phyloP scores from a whole-genome alignment of 2,329 filamentous ascomycete species.

The Aureobasidium pullulans region DNA sequence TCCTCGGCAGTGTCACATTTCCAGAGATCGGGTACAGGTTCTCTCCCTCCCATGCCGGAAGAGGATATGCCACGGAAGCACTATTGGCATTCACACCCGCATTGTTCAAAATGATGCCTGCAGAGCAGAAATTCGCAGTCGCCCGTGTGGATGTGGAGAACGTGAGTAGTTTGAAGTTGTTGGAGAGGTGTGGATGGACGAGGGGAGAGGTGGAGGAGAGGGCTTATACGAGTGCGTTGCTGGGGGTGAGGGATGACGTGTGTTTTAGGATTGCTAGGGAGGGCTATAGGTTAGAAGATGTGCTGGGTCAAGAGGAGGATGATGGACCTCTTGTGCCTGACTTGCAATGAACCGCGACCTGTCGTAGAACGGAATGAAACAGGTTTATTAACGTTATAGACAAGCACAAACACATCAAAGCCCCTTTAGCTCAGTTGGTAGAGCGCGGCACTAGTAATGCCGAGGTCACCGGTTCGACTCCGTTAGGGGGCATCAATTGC shows the following conservation, averaged over 20 bases:
- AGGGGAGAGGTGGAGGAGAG: not conserved
- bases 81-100: conserved; percentile 13
- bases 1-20: conserved; percentile 13
- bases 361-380: too few species aligned
- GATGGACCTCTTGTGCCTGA: not conserved
- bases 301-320: not conserved
- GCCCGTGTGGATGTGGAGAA: conserved; percentile 12
- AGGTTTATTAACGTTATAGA: too few species aligned
- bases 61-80: conserved; percentile 20
- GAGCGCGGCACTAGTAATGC: conserved; percentile 14
- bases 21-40: conserved; percentile 20
- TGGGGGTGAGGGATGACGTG: not conserved
- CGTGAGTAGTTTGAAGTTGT: not conserved
- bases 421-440: conserved; percentile 14
- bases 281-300: not conserved
- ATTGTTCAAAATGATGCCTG: not conserved
- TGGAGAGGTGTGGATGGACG: conserved; percentile 12
- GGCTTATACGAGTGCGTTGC: not conserved
- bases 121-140: not conserved
- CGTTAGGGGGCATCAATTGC: not conserved
- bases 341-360: not conserved
- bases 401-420: not conserved
- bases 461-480: conserved; percentile 13
- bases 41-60: conserved; percentile 12
- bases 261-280: conserved; percentile 2